Evolutionary conservation across 805 yeast species (phyloP).

Genomic region (Priceomyces castillae): DNA sequence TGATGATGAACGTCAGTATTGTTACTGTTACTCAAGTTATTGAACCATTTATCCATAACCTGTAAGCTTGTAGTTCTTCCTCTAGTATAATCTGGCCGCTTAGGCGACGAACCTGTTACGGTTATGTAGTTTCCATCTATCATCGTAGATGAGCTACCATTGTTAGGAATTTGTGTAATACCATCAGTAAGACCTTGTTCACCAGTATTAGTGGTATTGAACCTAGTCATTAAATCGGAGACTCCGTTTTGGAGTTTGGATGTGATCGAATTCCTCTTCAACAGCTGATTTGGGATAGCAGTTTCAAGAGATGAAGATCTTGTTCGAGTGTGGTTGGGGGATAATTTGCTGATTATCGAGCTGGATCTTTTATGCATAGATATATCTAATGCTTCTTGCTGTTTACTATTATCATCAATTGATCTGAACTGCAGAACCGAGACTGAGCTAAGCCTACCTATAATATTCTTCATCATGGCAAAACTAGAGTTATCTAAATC

Average conservation of each 20-base stretch:
- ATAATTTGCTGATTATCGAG: slow-evolving; percentile 27
- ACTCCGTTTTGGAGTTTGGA: slow-evolving; percentile 41
- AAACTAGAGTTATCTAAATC: slow-evolving; percentile 21
- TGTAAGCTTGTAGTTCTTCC: slow-evolving; percentile 39
- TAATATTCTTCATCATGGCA: slow-evolving; percentile 32
- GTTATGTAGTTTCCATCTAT: slow-evolving; percentile 20
- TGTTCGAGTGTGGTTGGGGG: slow-evolving; percentile 38
- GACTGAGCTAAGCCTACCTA: slow-evolving; percentile 34
- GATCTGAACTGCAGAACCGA: slow-evolving; percentile 23
- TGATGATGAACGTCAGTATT: slow-evolving; percentile 1
- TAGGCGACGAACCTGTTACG: slow-evolving; percentile 9
- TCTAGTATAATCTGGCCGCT: slow-evolving; percentile 26
- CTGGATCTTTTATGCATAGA: slow-evolving; percentile 12
- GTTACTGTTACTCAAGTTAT: slow-evolving; percentile 19
- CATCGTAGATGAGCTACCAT: slow-evolving; percentile 30
- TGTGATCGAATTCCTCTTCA: slow-evolving; percentile 32
- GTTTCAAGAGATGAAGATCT: slow-evolving; percentile 37
- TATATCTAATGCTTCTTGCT: slow-evolving; percentile 4
- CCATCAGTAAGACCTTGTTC: slow-evolving; percentile 21
- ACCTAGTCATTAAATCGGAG: slow-evolving; percentile 41
- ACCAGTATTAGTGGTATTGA: slow-evolving; percentile 17
- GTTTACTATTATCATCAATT: slow-evolving; percentile 11
- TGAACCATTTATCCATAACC: slow-evolving; percentile 44
- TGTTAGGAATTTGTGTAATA: background rate
- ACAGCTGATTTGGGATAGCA: slow-evolving; percentile 8